phyloP scores from a whole-genome alignment of 257 asterid species.

The Scutellaria minor region DNA sequence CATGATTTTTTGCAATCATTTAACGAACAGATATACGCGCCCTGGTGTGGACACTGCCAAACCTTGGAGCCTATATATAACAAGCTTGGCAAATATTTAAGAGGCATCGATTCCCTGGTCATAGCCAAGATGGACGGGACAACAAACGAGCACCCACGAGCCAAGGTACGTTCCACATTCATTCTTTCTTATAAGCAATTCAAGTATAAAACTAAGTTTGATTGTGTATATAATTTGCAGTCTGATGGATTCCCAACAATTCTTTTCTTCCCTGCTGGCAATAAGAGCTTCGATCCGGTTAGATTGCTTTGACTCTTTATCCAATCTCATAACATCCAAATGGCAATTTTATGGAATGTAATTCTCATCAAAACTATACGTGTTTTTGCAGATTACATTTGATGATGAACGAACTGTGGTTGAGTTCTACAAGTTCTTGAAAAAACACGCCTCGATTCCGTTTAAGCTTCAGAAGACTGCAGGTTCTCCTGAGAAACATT shows the following conservation, averaged over 20 bases:
- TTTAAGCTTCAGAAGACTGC: conserved; percentile 84
- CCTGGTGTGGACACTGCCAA: conserved; percentile 98
- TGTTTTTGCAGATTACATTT: conserved; percentile 58
- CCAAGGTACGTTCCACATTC: conserved; percentile 65
- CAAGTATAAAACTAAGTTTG: not conserved
- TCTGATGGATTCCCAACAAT: conserved; percentile 94
- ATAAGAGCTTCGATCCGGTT: conserved; percentile 97
- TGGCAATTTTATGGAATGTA: not conserved
- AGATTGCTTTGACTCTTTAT: conserved; percentile 37
- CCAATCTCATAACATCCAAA: not conserved
- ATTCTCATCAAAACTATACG: not conserved
- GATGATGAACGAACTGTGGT: conserved; percentile 90
- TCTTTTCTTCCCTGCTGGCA: conserved; percentile 97
- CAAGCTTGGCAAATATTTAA: conserved; percentile 83
- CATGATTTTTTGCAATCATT: conserved; percentile 26
- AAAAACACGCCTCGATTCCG: conserved; percentile 87
- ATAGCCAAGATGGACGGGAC: conserved; percentile 99
- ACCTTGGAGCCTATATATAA: conserved; percentile 81
- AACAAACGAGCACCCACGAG: conserved; percentile 93
- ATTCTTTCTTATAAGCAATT: too few species aligned
- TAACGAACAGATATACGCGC: conserved; percentile 74
- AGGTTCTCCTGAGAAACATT: conserved; percentile 31
- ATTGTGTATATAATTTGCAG: conserved; percentile 45
- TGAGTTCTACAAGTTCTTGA: conserved; percentile 88
- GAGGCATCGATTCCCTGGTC: conserved; percentile 72